Conservation (phyloP, 331 rosid species). For the Cydonia oblonga region DNA sequence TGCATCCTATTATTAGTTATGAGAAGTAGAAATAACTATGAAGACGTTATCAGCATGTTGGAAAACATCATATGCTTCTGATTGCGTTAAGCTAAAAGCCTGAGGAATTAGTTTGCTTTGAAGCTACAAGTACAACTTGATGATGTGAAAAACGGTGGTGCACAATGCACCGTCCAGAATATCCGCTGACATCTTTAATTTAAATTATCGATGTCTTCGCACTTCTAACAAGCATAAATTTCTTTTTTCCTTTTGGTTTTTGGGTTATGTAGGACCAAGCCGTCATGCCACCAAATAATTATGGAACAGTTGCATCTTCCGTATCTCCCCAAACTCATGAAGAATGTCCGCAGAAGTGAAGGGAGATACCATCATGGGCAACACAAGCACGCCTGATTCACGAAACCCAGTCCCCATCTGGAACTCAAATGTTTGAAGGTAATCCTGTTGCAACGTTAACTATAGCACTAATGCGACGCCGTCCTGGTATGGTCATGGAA, state of each 20-base stretch:
- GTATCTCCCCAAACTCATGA: neutral
- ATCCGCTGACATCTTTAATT: neutral
- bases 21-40: too few relatives aligned
- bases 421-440: neutral
- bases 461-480: too few relatives aligned
- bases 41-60: too few relatives aligned
- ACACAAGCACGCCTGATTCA: neutral
- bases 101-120: neutral
- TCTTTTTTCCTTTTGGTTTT: neutral
- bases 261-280: conserved; percentile 31
- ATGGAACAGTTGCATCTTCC: neutral
- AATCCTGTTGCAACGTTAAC: neutral
- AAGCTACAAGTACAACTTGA: neutral
- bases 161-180: neutral
- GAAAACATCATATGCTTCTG: too few relatives aligned
- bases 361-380: neutral
- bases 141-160: neutral
- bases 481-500: too few relatives aligned
- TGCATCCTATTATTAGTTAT: too few relatives aligned
- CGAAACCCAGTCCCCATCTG: too few relatives aligned
- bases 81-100: neutral
- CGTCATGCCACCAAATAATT: neutral
- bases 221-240: neutral
- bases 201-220: neutral
- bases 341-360: neutral